Conservation (phyloP, 2,329 filamentous ascomycete species). For the Volutella citrinella region DNA sequence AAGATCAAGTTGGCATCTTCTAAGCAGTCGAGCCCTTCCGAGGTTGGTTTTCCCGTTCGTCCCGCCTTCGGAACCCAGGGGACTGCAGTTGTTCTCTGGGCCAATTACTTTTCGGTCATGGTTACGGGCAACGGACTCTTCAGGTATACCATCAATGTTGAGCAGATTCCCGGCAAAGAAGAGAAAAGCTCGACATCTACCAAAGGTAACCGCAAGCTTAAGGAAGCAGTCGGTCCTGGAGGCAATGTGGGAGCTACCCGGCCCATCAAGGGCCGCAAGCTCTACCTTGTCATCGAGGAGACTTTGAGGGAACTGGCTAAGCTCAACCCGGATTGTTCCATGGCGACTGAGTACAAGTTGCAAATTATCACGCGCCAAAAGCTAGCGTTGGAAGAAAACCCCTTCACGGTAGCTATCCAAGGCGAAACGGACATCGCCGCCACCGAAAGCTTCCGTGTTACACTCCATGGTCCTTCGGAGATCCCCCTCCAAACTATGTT, state of each 20-base stretch:
- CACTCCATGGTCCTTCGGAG: slow-evolving; percentile 38
- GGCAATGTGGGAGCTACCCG: slow-evolving; percentile 7
- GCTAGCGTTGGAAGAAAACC: slow-evolving; percentile 33
- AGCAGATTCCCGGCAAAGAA: slow-evolving; percentile 1
- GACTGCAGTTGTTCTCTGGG: slow-evolving; percentile 43
- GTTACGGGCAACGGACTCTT: slow-evolving; percentile 36
- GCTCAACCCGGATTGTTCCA: slow-evolving; percentile 25
- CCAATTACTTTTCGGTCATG: slow-evolving; percentile 51
- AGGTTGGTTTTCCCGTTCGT: slow-evolving; percentile 40
- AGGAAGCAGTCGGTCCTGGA: slow-evolving; percentile 6
- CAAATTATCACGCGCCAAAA: slow-evolving; percentile 41
- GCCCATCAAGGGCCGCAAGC: slow-evolving; percentile 41
- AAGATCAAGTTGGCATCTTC: slow-evolving; percentile 32
- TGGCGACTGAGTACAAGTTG: slow-evolving; percentile 50
- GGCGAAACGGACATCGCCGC: slow-evolving; percentile 28
- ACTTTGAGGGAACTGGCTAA: slow-evolving; percentile 34
- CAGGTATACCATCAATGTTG: slow-evolving; percentile 44
- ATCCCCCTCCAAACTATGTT: slow-evolving; percentile 39
- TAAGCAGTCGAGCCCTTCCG: no score
- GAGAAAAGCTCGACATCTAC: no score
- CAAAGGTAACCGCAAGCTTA: slow-evolving; percentile 14
- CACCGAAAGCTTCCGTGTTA: slow-evolving; percentile 37
- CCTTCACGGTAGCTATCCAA: slow-evolving; percentile 33
- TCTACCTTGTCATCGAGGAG: slow-evolving; percentile 39
- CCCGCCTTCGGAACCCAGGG: slow-evolving; percentile 49